A percentile compares a stretch with the other conserved stretches of the same genome.
These are phyloP conservation scores for Sarocladium strictum DNA, from an alignment of 2,329 filamentous ascomycete genomes.

Conservation along the genomic window DNA sequence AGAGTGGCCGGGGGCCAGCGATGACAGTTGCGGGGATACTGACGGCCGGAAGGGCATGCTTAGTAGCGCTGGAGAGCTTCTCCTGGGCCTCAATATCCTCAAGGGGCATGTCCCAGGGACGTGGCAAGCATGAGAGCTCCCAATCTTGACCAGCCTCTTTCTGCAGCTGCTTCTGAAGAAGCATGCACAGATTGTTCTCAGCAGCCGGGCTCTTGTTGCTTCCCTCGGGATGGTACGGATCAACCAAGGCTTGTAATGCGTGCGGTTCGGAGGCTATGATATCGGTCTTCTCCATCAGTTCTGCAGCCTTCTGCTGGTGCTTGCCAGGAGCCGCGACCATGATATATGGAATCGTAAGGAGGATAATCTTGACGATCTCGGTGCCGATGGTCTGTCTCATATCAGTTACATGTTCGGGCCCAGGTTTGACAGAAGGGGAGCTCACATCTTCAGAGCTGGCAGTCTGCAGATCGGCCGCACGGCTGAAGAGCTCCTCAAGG, in stretches of 20 bases:
- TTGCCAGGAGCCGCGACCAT: constrained; percentile 67
- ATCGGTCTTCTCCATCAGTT: constrained; percentile 87
- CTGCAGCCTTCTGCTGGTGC: constrained; percentile 66
- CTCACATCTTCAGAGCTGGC: constrained; percentile 87
- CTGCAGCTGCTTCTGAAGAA: constrained; percentile 83
- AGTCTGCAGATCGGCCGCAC: constrained; percentile 89
- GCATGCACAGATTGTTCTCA: constrained; percentile 63
- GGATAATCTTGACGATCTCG: constrained; percentile 93
- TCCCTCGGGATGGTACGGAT: constrained; percentile 68
- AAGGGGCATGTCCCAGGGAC: constrained; percentile 59
- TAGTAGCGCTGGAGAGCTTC: constrained; percentile 55
- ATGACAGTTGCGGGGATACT: constrained; percentile 69
- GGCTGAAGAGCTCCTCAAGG: constrained; percentile 82
- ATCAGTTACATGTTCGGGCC: constrained; percentile 12
- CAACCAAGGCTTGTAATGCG: constrained; percentile 75
- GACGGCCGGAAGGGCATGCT: constrained; percentile 73
- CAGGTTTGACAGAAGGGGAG: constrained; percentile 14
- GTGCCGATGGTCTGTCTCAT: constrained; percentile 56
- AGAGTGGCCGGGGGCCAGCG: constrained; percentile 69
- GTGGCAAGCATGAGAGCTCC: constrained; percentile 64
- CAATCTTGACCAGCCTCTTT: constrained; percentile 68
- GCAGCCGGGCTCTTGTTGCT: constrained; percentile 59
- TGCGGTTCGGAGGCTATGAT: constrained; percentile 89
- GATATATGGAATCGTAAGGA: constrained; percentile 88
- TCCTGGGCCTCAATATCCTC: constrained; percentile 55